Evolutionary conservation across 1,284 basidiomycete species (phyloP), one percentile per base, ranked within the genome.

Genomic region (Peniophora sp.): DNA sequence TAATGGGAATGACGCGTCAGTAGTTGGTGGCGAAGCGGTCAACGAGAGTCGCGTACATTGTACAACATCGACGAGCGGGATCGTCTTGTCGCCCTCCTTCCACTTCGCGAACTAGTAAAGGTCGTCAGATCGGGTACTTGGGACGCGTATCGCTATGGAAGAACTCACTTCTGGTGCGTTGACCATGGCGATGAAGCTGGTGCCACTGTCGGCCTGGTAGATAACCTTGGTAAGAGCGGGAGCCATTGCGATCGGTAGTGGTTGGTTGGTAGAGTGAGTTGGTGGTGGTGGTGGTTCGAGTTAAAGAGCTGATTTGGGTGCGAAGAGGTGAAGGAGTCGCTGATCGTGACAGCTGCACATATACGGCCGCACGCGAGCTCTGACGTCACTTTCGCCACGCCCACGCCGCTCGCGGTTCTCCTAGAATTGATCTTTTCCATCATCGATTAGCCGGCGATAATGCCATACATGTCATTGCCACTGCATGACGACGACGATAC

Each of bases 61-160:
- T 15, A 91, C 84, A 39, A 92, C 81, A 3, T 83, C 73, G 17
- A 78, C 64, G 9, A 90, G 67, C 37, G 86, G 76, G 56, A 88
- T 79, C 18, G 83, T 68, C 85, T 73, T 85, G 73, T 87, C 86
- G 74, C 85, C 88, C 12, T 71, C 75, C 66, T 81, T 85, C 83
- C 85, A 92, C 64, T 83, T 86, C 70, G 81, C 78, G 67, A 72
- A 88, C 88, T 91, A 57, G 8, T 55, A 54, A 54, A 53, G 39
- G 36, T 20, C 32, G 12, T 17, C 49, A 54, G 53, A 53, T 53
- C 44, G 44, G 50, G 44, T 34, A 50, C 18, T 48, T 43, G 24
- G 47, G 5, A 41, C 8, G 6, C 37, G 37, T n/a, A 41, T n/a
- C n/a, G 37, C 6, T 15, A 32, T 5, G 37, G 37, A 20, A n/a